Evolutionary conservation across 352 stramenopile genomes (phyloP).

Genomic region (Globisporangium spinosum): DNA sequence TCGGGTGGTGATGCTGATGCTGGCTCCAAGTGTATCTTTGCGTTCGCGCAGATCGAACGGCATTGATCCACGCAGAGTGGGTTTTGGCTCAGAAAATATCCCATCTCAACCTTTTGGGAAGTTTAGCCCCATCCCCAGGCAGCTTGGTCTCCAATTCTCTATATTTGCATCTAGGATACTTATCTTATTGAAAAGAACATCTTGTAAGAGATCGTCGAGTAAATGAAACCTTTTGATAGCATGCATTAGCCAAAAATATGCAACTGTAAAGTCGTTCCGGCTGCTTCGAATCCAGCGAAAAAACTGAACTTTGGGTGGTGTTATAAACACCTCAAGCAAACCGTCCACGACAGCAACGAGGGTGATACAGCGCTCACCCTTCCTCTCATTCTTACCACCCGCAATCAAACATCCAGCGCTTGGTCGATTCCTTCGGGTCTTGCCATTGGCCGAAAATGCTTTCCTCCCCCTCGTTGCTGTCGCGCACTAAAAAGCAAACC

Average conservation of each 20-base stretch:
- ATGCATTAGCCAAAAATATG: neutral
- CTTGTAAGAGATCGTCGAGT: too few species aligned
- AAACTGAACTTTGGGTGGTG: conserved; percentile 6
- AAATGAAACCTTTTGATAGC: too few species aligned
- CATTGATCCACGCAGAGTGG: neutral
- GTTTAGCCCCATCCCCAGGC: neutral
- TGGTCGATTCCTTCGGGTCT: neutral
- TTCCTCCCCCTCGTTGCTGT: neutral
- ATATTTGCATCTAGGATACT: neutral
- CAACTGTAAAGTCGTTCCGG: neutral
- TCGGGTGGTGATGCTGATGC: neutral
- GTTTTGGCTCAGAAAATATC: neutral
- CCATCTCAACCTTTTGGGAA: neutral
- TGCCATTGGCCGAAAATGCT: neutral
- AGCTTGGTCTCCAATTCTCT: neutral
- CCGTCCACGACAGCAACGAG: neutral
- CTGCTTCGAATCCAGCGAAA: conserved; percentile 11
- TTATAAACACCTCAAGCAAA: neutral
- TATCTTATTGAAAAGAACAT: neutral
- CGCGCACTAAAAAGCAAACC: neutral
- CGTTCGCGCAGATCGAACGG: neutral
- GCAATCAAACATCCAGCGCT: neutral
- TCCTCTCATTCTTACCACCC: neutral
- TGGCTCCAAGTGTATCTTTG: neutral
- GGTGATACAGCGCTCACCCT: neutral